These are phyloP conservation scores for Rhizophora apiculata DNA, from an alignment of 345 rosid genomes.

Conservation along the genomic window DNA sequence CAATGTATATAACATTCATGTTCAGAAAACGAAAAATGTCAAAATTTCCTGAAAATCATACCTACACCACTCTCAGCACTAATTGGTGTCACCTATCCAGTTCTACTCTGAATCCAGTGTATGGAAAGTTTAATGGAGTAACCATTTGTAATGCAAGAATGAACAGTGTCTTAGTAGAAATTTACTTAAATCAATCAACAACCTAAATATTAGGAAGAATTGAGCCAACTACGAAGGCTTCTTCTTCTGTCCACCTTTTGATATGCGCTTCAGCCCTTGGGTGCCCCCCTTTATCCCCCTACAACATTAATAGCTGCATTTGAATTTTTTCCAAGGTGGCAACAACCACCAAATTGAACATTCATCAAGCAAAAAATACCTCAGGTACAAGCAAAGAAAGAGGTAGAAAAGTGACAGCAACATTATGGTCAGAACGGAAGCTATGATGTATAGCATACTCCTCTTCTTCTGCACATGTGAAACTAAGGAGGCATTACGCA, in stretches of 20 bases:
- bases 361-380: slow-evolving; percentile 9
- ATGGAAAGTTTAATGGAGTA: no score
- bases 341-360: background rate
- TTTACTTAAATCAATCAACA: background rate
- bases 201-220: background rate
- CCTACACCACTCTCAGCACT: background rate
- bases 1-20: background rate
- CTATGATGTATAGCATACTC: slow-evolving; percentile 16
- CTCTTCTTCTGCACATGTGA: slow-evolving; percentile 18
- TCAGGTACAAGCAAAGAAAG: slow-evolving; percentile 24
- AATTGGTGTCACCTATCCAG: background rate
- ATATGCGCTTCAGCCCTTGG: slow-evolving; percentile 26
- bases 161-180: no score
- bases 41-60: background rate
- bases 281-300: slow-evolving; percentile 26
- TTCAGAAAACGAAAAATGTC: background rate
- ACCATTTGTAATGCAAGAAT: no score
- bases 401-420: slow-evolving; percentile 27
- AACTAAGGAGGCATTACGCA: background rate
- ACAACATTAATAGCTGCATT: background rate
- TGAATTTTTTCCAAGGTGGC: background rate
- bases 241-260: slow-evolving; percentile 19
- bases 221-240: slow-evolving; percentile 8
- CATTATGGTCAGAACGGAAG: slow-evolving; percentile 21
- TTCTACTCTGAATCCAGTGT: background rate